phyloP scores from a whole-genome alignment of 164 flowering plant species.

The Aristolochia californica region DNA sequence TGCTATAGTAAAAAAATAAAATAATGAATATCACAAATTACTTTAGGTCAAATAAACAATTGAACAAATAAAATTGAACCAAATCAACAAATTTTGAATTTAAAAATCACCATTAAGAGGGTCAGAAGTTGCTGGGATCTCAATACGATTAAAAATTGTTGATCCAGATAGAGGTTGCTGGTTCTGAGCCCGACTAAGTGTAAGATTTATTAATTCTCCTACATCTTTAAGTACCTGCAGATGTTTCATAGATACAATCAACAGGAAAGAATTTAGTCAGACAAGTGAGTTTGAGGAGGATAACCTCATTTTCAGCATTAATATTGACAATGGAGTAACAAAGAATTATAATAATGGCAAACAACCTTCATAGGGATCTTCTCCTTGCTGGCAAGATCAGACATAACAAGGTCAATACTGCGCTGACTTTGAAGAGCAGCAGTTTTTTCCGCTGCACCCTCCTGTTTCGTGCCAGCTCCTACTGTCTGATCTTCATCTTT shows the following conservation, averaged over 20 bases:
- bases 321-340: too few species aligned
- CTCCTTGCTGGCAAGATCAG: conserved; percentile 58
- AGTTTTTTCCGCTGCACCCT: conserved; percentile 25
- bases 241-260: neutral
- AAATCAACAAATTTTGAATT: neutral
- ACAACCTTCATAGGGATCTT: conserved; percentile 82
- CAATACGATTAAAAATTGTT: conserved; percentile 85
- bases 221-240: conserved; percentile 81
- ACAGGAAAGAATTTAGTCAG: too few species aligned
- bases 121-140: conserved; percentile 53
- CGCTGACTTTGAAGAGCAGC: conserved; percentile 35
- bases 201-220: conserved; percentile 49
- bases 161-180: conserved; percentile 71
- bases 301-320: too few species aligned
- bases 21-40: neutral
- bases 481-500: conserved; percentile 25
- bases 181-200: conserved; percentile 63
- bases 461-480: conserved; percentile 28
- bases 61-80: neutral
- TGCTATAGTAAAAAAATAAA: neutral
- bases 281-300: too few species aligned
- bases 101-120: conserved; percentile 64
- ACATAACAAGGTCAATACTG: conserved; percentile 44
- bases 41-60: neutral
- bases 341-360: neutral